Conservation (phyloP, 2,329 filamentous ascomycete species). For the Fusarium sororula region DNA sequence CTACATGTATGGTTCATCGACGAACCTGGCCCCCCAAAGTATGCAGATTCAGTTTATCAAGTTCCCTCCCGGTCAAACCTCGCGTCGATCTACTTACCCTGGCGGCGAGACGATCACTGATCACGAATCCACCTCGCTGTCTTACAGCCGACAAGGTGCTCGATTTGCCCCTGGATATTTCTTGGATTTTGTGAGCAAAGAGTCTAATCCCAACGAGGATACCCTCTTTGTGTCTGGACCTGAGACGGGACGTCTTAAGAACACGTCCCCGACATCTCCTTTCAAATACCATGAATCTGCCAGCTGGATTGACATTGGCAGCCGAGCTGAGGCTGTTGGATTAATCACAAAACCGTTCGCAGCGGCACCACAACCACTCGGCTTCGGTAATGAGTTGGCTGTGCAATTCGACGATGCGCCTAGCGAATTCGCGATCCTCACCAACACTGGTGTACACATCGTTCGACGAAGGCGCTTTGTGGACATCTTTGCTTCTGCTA, state of each 20-base stretch:
- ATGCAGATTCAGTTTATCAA: conserved; percentile 99
- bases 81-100: conserved; percentile 45
- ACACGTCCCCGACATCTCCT: conserved; percentile 60
- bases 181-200: conserved; percentile 79
- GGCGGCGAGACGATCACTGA: conserved; percentile 56
- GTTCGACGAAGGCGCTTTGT: conserved; percentile 85
- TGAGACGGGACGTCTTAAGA: conserved; percentile 85
- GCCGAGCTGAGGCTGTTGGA: conserved; percentile 81
- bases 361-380: conserved; percentile 72
- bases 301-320: conserved; percentile 79
- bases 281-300: conserved; percentile 79
- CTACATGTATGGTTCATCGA: conserved; percentile 68
- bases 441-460: conserved; percentile 88
- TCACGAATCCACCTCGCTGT: conserved; percentile 59
- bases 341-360: conserved; percentile 77
- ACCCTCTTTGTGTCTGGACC: conserved; percentile 85
- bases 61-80: conserved; percentile 73
- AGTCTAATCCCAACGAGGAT: conserved; percentile 69
- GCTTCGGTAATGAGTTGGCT: conserved; percentile 94
- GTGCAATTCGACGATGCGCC: conserved; percentile 90
- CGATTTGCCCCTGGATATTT: conserved; percentile 90
- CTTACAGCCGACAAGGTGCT: conserved; percentile 60
- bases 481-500: conserved; percentile 87
- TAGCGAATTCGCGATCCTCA: conserved; percentile 89
- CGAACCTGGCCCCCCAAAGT: conserved; percentile 79